Conservation (phyloP, 495 filamentous ascomycete species). For the Mytilinidion resinicola region DNA sequence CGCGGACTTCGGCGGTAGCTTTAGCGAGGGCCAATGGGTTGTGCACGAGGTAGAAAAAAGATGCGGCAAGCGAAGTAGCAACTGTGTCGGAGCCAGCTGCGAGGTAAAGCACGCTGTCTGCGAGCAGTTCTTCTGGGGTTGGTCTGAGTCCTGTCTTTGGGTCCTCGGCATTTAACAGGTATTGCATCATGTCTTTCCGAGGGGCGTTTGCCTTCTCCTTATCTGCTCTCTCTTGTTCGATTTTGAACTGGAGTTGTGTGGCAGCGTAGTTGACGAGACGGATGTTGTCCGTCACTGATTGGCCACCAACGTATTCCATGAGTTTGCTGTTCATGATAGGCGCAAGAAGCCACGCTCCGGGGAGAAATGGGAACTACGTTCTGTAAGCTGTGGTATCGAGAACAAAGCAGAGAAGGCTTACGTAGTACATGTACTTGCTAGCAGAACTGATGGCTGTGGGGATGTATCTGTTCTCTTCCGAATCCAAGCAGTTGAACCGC, state of each 20-base stretch:
- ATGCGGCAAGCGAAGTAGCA: slow-evolving; percentile 44
- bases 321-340: slow-evolving; percentile 26
- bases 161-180: slow-evolving; percentile 25
- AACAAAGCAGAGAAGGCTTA: neutral
- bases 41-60: slow-evolving; percentile 58
- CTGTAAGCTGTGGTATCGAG: neutral
- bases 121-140: slow-evolving; percentile 25
- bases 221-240: neutral
- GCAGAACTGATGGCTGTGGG: slow-evolving; percentile 47
- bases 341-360: slow-evolving; percentile 18
- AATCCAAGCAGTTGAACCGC: slow-evolving; percentile 27
- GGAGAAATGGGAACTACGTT: slow-evolving; percentile 24
- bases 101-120: slow-evolving; percentile 32
- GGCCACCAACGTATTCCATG: slow-evolving; percentile 23
- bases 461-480: slow-evolving; percentile 18
- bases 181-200: slow-evolving; percentile 28
- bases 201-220: neutral
- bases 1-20: slow-evolving; percentile 48
- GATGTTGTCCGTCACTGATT: slow-evolving; percentile 25
- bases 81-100: slow-evolving; percentile 30
- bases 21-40: slow-evolving; percentile 40
- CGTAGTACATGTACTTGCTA: slow-evolving; percentile 26
- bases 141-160: slow-evolving; percentile 30
- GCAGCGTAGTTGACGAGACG: slow-evolving; percentile 21
- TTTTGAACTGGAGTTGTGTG: slow-evolving; percentile 12